Percentiles rank a stretch among this genome's conserved stretches.
Evolutionary conservation across 805 yeast species (phyloP).

Genomic region (Candida pseudofarinosa): DNA sequence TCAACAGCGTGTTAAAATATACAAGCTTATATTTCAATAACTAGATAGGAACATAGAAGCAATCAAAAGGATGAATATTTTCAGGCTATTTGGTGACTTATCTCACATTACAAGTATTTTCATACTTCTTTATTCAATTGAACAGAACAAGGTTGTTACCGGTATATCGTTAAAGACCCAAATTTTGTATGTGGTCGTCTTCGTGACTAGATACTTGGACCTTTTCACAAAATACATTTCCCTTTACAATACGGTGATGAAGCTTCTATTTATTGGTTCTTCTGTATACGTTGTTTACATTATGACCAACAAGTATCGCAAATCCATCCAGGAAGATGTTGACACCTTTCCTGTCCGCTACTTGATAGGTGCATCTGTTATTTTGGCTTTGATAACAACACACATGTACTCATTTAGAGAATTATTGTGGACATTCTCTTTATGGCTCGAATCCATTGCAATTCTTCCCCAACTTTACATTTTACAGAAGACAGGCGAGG

Average conservation of each 20-base stretch:
- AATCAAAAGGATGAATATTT: slow-evolving; percentile 33
- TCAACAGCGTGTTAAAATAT: background rate
- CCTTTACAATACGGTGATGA: slow-evolving; percentile 75
- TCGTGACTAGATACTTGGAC: slow-evolving; percentile 36
- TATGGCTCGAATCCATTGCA: slow-evolving; percentile 92
- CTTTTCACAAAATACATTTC: slow-evolving; percentile 53
- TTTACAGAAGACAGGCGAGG: slow-evolving; percentile 84
- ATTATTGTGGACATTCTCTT: slow-evolving; percentile 78
- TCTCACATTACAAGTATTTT: slow-evolving; percentile 79
- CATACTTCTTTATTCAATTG: slow-evolving; percentile 70
- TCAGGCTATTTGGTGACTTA: slow-evolving; percentile 60
- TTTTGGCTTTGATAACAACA: slow-evolving; percentile 58
- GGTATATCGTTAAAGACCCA: slow-evolving; percentile 93
- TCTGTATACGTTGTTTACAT: slow-evolving; percentile 72
- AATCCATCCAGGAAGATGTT: slow-evolving; percentile 56
- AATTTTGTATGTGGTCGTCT: slow-evolving; percentile 54
- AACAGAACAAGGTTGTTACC: slow-evolving; percentile 56
- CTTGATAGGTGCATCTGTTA: slow-evolving; percentile 57
- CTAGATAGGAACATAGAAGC: background rate
- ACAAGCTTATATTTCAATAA: background rate
- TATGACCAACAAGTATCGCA: slow-evolving; percentile 58
- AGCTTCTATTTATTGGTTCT: slow-evolving; percentile 71
- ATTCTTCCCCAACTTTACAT: slow-evolving; percentile 90
- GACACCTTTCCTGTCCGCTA: slow-evolving; percentile 73
- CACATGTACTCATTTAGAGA: slow-evolving; percentile 60